Evolutionary conservation across 192 early-diverging fungal species (phyloP).

Genomic region (Coemansia sp.): DNA sequence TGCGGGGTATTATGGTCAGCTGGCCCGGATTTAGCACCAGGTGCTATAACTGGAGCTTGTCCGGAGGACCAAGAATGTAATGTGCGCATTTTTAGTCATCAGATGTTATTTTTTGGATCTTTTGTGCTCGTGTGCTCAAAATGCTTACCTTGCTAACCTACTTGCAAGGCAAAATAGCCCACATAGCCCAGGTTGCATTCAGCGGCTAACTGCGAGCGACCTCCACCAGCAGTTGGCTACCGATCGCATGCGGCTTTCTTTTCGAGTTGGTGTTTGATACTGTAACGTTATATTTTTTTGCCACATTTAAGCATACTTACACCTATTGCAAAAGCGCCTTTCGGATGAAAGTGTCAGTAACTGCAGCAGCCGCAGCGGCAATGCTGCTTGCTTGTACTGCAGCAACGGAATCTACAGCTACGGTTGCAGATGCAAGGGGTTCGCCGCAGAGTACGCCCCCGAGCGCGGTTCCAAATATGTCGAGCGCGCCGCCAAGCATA

Average conservation of each 20-base stretch:
- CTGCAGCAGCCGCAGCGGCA: neutral
- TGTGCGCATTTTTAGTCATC: neutral
- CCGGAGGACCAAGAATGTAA: neutral
- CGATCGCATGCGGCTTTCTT: neutral
- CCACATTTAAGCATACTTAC: neutral
- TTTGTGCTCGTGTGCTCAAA: neutral
- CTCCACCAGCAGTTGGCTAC: neutral
- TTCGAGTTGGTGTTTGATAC: neutral
- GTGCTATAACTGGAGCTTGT: neutral
- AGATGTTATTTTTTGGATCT: neutral
- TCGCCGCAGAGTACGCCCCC: slow-evolving; percentile 1
- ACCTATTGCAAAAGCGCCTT: neutral
- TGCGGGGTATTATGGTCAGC: neutral
- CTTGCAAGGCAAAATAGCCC: neutral
- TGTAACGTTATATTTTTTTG: too few species aligned
- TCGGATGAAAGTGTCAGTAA: neutral
- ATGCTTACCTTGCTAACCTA: neutral
- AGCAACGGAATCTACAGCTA: neutral
- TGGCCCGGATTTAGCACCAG: neutral
- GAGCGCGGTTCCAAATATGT: neutral
- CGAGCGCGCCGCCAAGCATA: neutral
- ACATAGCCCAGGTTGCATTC: neutral
- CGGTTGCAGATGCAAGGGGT: neutral
- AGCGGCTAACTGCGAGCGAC: neutral
- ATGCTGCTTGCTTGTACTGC: neutral